Conservation (phyloP, 805 yeast genomes). For the Starmerella kuoi region DNA sequence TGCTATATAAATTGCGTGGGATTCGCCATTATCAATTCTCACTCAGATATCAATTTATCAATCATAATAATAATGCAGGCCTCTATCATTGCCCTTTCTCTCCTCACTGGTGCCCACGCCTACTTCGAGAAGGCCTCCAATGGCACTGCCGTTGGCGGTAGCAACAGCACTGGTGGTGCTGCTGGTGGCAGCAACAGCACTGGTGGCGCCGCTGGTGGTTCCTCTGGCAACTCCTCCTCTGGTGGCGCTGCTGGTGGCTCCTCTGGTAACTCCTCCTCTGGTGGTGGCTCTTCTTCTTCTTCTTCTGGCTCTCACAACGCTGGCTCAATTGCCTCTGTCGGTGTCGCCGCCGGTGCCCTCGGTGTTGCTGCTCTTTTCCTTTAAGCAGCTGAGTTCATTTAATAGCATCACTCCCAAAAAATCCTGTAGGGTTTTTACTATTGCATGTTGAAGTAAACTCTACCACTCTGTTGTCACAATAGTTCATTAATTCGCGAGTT, state of each 20-base stretch:
- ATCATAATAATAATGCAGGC: conserved; percentile 19
- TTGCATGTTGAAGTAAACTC: no score
- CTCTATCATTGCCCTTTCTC: conserved; percentile 19
- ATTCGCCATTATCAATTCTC: neutral
- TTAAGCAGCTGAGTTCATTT: conserved; percentile 15
- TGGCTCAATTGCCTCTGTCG: conserved; percentile 10
- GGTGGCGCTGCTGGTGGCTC: conserved; percentile 2
- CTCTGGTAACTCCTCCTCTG: conserved; percentile 4
- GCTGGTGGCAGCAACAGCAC: conserved; percentile 4
- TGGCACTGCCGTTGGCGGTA: conserved; percentile 3
- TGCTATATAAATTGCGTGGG: neutral
- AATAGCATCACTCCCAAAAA: no score
- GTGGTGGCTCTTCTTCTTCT: conserved; percentile 4
- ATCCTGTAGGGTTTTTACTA: no score
- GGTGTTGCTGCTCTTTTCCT: conserved; percentile 20
- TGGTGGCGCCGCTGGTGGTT: conserved; percentile 3
- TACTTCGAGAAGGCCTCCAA: conserved; percentile 3
- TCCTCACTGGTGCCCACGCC: conserved; percentile 18
- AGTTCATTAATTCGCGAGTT: no score
- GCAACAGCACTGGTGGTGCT: conserved; percentile 8
- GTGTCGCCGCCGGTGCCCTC: conserved; percentile 19
- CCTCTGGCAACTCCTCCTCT: neutral
- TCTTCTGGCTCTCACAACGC: conserved; percentile 4
- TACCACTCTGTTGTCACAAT: no score
- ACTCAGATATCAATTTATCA: no score